phyloP scores from a whole-genome alignment of 306 rosid species.

The Inga laurina region DNA sequence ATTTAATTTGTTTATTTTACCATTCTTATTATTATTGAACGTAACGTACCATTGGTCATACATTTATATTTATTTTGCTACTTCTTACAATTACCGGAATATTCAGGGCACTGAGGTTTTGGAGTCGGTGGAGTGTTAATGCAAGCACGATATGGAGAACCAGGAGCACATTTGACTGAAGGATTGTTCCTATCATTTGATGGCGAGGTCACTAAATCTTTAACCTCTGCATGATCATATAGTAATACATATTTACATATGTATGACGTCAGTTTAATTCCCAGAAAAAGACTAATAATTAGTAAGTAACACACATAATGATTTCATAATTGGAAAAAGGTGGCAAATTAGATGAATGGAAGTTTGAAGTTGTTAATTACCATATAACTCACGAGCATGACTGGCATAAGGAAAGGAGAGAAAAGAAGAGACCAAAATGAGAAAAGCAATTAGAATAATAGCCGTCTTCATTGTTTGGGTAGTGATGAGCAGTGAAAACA shows the following conservation, averaged over 20 bases:
- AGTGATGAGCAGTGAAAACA: neutral
- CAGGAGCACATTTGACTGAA: neutral
- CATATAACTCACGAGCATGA: neutral
- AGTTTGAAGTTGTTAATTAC: neutral
- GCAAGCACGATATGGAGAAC: neutral
- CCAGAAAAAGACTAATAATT: neutral
- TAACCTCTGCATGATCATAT: neutral
- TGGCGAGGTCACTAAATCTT: neutral
- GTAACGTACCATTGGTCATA: neutral
- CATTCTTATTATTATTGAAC: no score
- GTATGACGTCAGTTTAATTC: neutral
- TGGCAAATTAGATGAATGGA: neutral
- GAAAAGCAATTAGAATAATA: neutral
- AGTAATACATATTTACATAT: neutral
- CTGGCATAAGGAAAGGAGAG: neutral
- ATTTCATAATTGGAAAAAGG: neutral
- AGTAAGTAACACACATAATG: neutral
- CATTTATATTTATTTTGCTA: neutral
- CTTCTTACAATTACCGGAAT: neutral
- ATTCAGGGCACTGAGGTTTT: neutral
- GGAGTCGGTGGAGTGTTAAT: neutral
- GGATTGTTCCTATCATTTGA: neutral
- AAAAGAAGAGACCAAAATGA: neutral
- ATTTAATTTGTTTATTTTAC: no score
- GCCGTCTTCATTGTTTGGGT: neutral